Conservation (phyloP, 768 basidiomycete genomes). For the Hysterangium stoloniferum region DNA sequence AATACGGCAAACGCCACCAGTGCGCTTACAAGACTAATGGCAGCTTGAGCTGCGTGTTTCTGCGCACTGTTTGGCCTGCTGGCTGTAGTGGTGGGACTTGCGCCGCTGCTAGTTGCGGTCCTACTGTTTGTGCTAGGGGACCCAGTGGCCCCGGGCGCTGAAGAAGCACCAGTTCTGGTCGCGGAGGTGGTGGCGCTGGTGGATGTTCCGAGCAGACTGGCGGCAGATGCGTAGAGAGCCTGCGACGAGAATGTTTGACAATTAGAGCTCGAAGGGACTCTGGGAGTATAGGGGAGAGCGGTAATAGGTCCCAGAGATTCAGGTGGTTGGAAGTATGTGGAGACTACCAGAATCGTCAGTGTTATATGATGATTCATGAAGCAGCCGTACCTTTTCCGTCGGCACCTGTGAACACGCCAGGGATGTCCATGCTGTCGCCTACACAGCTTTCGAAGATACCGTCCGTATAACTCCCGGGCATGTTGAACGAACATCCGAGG, state of each 20-base stretch:
- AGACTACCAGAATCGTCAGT: constrained; percentile 13
- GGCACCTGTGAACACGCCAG: constrained; percentile 39
- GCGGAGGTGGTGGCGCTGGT: neutral
- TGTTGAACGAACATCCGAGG: constrained; percentile 68
- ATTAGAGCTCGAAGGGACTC: constrained; percentile 33
- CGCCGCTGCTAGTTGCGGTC: neutral
- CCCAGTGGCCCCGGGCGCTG: neutral
- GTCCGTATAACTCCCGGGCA: constrained; percentile 51
- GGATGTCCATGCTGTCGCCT: constrained; percentile 52
- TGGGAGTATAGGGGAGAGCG: constrained; percentile 35
- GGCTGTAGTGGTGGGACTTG: neutral
- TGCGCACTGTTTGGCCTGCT: neutral
- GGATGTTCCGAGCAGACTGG: constrained; percentile 4
- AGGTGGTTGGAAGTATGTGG: constrained; percentile 40
- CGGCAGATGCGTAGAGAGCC: constrained; percentile 24
- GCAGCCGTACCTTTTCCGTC: constrained; percentile 24
- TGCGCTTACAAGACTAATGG: neutral
- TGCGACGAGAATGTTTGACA: constrained; percentile 32
- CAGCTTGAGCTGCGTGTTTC: neutral
- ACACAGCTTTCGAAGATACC: constrained; percentile 57
- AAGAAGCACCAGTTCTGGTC: neutral
- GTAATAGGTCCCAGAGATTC: constrained; percentile 39
- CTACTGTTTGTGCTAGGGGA: neutral
- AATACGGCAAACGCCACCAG: neutral
- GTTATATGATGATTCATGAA: neutral